These are phyloP conservation scores for Pleurotus citrinopileatus DNA, from an alignment of 768 basidiomycete genomes.

Conservation along the genomic window DNA sequence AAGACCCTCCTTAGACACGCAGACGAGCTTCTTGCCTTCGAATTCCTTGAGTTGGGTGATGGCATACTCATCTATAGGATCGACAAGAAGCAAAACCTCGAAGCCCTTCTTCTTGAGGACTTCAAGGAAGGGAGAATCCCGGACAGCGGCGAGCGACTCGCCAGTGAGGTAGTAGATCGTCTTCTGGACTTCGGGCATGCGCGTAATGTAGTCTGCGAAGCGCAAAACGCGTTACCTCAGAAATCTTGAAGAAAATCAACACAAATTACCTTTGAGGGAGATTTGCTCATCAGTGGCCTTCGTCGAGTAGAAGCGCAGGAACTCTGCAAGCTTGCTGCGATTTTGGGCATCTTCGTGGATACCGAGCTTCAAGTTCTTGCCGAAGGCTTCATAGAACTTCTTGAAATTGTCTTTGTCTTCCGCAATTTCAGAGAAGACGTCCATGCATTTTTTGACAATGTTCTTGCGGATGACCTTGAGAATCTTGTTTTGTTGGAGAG, in stretches of 20 bases:
- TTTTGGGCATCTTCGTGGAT: slow-evolving; percentile 99
- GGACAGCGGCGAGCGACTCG: slow-evolving; percentile 88
- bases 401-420: slow-evolving; percentile 99
- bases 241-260: not conserved
- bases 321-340: slow-evolving; percentile 98
- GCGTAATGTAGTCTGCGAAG: slow-evolving; percentile 90
- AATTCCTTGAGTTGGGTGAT: slow-evolving; percentile 99
- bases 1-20: slow-evolving; percentile 98
- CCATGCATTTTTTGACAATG: slow-evolving; percentile 97
- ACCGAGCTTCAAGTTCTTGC: slow-evolving; percentile 99
- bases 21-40: slow-evolving; percentile 95
- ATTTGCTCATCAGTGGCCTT: slow-evolving; percentile 88
- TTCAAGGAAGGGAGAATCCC: slow-evolving; percentile 98
- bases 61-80: slow-evolving; percentile 99
- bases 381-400: slow-evolving; percentile 98
- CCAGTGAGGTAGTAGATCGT: slow-evolving; percentile 99
- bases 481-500: slow-evolving; percentile 99
- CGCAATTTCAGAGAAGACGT: slow-evolving; percentile 91
- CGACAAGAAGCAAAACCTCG: slow-evolving; percentile 94
- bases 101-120: slow-evolving; percentile 99
- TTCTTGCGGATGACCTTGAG: slow-evolving; percentile 99
- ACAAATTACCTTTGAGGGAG: slow-evolving; percentile 79
- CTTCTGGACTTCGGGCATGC: slow-evolving; percentile 98
- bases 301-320: slow-evolving; percentile 97
- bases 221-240: not conserved